Evolutionary conservation across 148 eudicot species (phyloP), one percentile per base, ranked within the genome.

Genomic region (Oxyria digyna): DNA sequence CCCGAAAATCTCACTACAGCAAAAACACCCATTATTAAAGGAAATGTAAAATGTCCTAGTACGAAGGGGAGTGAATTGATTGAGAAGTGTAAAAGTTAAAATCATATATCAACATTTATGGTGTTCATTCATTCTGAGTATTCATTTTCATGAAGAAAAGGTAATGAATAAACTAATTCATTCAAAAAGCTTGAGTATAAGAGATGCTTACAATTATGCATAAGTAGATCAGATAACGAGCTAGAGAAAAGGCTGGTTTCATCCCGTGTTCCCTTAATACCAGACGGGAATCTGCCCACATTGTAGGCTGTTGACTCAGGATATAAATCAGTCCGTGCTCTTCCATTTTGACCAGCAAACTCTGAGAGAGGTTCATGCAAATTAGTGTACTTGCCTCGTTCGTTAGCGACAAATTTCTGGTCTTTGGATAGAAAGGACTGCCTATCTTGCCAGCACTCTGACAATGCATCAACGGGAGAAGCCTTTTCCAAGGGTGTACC

Each of bases 171-270:
- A 54, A 23, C 62, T 54, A 54, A 31, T 54, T 23, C 29, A 54
- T 20, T n/a, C 26, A 12, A 50, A 20, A 50, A 21, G 57, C 45
- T 66, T 66, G 23, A 8, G n/a, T n/a, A 66, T 18, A 0, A 27
- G 17, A 18, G 26, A 52, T 50, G 62, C 85, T 81, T 76, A 81
- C 85, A 2, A 55, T 81, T 81, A 37, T 73, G 81, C 74, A 67
- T 50, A 69, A 75, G 74, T 74, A 81, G 62, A 40, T 78, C 85
- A 7, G 85, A 81, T 12, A 78, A 63, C 1, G 81, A 73, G 68
- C 81, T 76, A 14, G 78, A 80, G 69, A 83, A 80, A 59, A 84
- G 82, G 72, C 79, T 78, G 74, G 78, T 79, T 68, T 81, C 84
- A 32, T 69, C 57, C 15, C 72, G 75, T 69, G 78, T 75, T 38